Conservation (phyloP, 805 yeast species). For the Candida incommunis region DNA sequence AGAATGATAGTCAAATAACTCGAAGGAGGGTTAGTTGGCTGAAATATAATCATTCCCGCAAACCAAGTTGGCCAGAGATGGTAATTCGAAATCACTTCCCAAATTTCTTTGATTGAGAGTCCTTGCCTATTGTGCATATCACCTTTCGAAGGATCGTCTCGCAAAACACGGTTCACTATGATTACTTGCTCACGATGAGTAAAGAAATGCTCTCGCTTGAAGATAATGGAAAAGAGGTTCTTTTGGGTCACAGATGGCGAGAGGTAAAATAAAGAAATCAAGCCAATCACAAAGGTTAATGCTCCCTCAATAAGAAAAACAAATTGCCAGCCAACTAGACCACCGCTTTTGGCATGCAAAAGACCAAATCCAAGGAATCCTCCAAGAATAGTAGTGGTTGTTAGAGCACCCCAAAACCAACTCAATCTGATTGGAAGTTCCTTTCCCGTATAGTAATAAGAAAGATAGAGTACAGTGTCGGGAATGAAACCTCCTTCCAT, state of each 20-base stretch:
- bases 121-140: conserved; percentile 50
- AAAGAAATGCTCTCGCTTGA: conserved; percentile 28
- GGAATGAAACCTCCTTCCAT: conserved; percentile 38
- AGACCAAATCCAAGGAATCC: conserved; percentile 31
- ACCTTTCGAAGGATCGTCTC: conserved; percentile 50
- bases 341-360: conserved; percentile 26
- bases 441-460: conserved; percentile 29
- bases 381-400: conserved; percentile 24
- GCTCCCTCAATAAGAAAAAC: conserved; percentile 36
- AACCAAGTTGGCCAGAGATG: conserved; percentile 41
- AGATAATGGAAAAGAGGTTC: conserved; percentile 28
- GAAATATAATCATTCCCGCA: conserved; percentile 28
- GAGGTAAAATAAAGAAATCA: conserved; percentile 29
- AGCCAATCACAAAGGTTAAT: conserved; percentile 37
- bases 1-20: conserved; percentile 35
- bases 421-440: conserved; percentile 46
- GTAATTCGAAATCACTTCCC: conserved; percentile 29
- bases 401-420: conserved; percentile 31
- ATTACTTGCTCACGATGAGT: conserved; percentile 40
- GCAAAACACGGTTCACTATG: conserved; percentile 38
- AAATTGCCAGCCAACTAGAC: conserved; percentile 34
- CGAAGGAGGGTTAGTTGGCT: conserved; percentile 22
- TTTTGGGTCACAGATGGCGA: conserved; percentile 39
- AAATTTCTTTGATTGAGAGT: conserved; percentile 26
- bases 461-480: conserved; percentile 26